Evolutionary conservation across 2,329 filamentous ascomycete species (phyloP), one percentile per base, ranked within the genome.

Genomic region (Phoma sp.): DNA sequence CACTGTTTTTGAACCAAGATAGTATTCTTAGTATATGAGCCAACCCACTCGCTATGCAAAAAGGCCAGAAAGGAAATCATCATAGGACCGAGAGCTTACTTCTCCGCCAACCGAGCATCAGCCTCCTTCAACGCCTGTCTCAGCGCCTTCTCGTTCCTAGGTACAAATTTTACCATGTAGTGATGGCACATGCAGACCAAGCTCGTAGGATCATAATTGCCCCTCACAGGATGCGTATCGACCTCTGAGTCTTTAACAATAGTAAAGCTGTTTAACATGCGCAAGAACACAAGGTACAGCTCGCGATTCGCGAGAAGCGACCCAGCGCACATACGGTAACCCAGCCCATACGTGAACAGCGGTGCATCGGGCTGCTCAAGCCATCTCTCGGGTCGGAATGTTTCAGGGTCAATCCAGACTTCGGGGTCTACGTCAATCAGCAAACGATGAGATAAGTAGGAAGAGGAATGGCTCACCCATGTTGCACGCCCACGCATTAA

Each of bases 401-500:
- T 77, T 30, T 83, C 78, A 1, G 85, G 82, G 58, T 87, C 84
- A 11, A 65, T 68, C 83, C 83, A 87, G n/a, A 86, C 78, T 9
- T 79, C 77, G 0, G 79, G 74, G 63, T 86, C 83, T 71, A 36
- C 57, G 23, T 4, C 8, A 9, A 23, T 29, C 30, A 35, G 39
- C 7, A 4, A n/a, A 13, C 27, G 22, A 7, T 11, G 7, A 27
- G n/a, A 27, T 24, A 14, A 25, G 18, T 13, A n/a, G 14, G 11
- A 8, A 9, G 47, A 41, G 24, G 14, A 22, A 23, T n/a, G 42
- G 70, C 78, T 65, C 74, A 85, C 84, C 85, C 83, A 86, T 87
- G 57, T 89, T 88, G 63, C 86, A 88, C 2, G 85, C 85, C 86
- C 85, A 88, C 0, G 85, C 83, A 53, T 89, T 89, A 24, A 89